These are phyloP conservation scores for Vachellia collinsii DNA, from an alignment of 306 rosid species.

Conservation along the genomic window DNA sequence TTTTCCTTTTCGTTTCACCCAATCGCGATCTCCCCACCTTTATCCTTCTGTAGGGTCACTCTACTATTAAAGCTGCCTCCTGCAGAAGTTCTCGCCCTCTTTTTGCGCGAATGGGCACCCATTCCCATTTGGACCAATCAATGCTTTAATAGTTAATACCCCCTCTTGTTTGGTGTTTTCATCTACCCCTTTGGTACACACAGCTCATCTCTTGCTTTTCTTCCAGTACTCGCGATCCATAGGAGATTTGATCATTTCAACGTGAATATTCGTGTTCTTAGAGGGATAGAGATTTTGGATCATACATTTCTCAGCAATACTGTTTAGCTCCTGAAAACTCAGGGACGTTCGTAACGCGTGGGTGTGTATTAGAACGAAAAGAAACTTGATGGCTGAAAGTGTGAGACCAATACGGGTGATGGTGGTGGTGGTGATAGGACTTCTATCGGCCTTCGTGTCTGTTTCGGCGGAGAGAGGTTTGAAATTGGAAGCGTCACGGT, in stretches of 20 bases:
- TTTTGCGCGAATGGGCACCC: neutral
- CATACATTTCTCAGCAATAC: neutral
- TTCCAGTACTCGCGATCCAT: neutral
- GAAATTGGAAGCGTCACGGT: constrained; percentile 44
- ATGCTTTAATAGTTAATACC: neutral
- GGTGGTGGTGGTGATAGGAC: constrained; percentile 43
- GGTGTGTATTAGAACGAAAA: neutral
- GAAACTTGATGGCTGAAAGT: constrained; percentile 33
- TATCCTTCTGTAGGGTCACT: neutral
- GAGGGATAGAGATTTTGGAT: neutral
- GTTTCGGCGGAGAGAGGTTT: constrained; percentile 66
- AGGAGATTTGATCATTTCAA: neutral
- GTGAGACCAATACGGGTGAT: constrained; percentile 49
- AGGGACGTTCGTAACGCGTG: neutral
- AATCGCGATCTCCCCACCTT: neutral
- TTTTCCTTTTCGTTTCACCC: neutral
- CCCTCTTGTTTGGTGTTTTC: neutral
- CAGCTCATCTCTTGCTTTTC: neutral
- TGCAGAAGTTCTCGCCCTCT: neutral
- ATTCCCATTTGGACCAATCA: neutral
- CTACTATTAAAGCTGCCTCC: neutral
- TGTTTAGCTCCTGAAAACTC: neutral
- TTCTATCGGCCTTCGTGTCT: constrained; percentile 45
- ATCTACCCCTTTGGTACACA: neutral
- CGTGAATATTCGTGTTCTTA: neutral